Percentiles rank a stretch among this genome's conserved stretches.
These are phyloP conservation scores for Tuber aestivum DNA, from an alignment of 495 filamentous ascomycete species.

Conservation along the genomic window DNA sequence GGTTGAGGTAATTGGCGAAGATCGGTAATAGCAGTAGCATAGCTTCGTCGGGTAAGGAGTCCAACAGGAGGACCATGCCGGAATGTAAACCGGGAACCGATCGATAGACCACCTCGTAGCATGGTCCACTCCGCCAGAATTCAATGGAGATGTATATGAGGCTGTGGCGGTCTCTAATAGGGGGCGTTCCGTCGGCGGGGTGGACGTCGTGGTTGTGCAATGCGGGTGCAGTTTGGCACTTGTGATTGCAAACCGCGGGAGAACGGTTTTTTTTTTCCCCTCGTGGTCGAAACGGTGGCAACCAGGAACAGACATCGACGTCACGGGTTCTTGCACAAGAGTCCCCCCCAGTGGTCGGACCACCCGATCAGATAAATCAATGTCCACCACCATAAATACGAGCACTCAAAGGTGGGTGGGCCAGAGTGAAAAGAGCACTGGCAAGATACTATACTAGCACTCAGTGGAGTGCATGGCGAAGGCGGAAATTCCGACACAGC, in stretches of 20 bases:
- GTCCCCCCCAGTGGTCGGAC: background rate
- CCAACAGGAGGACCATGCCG: slow-evolving; percentile 11
- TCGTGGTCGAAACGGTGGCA: background rate
- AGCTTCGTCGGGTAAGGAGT: slow-evolving; percentile 13
- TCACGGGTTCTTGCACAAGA: background rate
- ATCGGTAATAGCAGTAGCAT: slow-evolving; percentile 57
- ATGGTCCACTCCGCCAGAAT: slow-evolving; percentile 11
- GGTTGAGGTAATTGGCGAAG: slow-evolving; percentile 64
- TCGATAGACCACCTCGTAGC: slow-evolving; percentile 33
- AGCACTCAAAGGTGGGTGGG: background rate
- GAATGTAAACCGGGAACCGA: slow-evolving; percentile 17
- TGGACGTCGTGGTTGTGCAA: background rate
- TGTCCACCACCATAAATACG: background rate
- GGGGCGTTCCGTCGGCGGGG: background rate
- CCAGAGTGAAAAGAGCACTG: background rate
- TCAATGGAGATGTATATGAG: background rate
- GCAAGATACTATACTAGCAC: too few species aligned
- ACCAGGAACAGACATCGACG: background rate
- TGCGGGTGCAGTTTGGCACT: background rate
- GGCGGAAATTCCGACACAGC: background rate
- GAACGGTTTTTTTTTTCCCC: background rate
- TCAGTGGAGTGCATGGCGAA: background rate
- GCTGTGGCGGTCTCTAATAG: background rate
- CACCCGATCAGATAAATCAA: background rate
- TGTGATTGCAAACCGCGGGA: background rate